phyloP scores from a whole-genome alignment of 352 stramenopile genomes.

The Globisporangium canariense region DNA sequence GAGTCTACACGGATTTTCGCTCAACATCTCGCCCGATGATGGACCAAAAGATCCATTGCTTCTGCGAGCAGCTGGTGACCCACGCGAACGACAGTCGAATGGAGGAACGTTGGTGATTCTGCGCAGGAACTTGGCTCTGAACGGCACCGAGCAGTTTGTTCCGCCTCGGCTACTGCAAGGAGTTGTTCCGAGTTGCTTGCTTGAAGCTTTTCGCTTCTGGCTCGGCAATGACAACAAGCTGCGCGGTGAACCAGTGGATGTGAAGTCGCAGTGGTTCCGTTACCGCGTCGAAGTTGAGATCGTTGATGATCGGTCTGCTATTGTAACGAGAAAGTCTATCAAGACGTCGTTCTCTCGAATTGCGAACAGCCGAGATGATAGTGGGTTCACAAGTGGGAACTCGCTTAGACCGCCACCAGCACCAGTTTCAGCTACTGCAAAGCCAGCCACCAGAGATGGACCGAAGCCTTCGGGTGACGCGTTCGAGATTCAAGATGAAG shows the following conservation, averaged over 20 bases:
- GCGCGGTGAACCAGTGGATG: conserved; percentile 90
- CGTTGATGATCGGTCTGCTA: conserved; percentile 28
- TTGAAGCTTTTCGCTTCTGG: conserved; percentile 97
- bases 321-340: conserved; percentile 65
- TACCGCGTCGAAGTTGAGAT: conserved; percentile 83
- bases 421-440: conserved; percentile 14
- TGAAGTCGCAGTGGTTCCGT: conserved; percentile 86
- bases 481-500: conserved; percentile 61
- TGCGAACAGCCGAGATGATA: conserved; percentile 22
- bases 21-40: conserved; percentile 61
- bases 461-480: conserved; percentile 11
- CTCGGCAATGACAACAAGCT: conserved; percentile 94
- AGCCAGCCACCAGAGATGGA: neutral
- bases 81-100: conserved; percentile 50
- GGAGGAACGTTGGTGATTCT: conserved; percentile 91
- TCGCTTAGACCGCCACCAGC: conserved; percentile 45
- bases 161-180: conserved; percentile 92
- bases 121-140: conserved; percentile 58
- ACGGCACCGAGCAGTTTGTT: conserved; percentile 86
- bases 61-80: conserved; percentile 61
- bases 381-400: conserved; percentile 15
- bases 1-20: conserved; percentile 91
- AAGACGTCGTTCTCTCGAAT: conserved; percentile 70
- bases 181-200: conserved; percentile 90
- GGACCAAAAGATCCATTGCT: conserved; percentile 57